Evolutionary conservation across 1,284 basidiomycete genomes (phyloP).

Genomic region (Pyrrhoderma lamaoense): DNA sequence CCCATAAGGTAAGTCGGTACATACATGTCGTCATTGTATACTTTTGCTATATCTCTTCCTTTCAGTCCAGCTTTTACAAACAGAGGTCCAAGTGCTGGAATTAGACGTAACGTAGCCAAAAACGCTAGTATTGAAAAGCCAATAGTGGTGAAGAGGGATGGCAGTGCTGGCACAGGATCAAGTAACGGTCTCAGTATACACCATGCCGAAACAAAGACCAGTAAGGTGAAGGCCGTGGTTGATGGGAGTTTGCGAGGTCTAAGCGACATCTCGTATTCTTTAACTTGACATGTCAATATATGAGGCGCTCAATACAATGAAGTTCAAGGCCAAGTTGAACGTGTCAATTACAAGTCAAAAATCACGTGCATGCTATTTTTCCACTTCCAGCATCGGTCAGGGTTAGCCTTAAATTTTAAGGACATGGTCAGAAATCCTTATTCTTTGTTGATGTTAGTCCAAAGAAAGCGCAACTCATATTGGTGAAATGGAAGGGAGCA

Average conservation of each 20-base stretch:
- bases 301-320: no score
- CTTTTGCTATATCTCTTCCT: slow-evolving; percentile 79
- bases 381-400: no score
- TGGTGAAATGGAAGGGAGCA: neutral
- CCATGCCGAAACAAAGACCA: slow-evolving; percentile 63
- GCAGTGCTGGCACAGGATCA: slow-evolving; percentile 58
- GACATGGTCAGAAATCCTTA: no score
- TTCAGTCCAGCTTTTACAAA: slow-evolving; percentile 74
- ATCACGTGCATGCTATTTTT: no score
- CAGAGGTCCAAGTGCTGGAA: slow-evolving; percentile 66
- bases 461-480: neutral
- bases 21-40: slow-evolving; percentile 64
- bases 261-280: neutral
- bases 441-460: no score
- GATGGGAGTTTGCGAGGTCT: slow-evolving; percentile 45
- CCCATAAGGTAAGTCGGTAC: slow-evolving; percentile 26
- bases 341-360: no score
- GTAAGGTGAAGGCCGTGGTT: slow-evolving; percentile 39
- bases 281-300: no score
- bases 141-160: slow-evolving; percentile 63
- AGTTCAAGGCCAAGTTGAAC: no score
- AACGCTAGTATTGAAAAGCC: slow-evolving; percentile 81
- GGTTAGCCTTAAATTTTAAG: no score
- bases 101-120: slow-evolving; percentile 60
- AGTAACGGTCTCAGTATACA: slow-evolving; percentile 62